A percentile compares a stretch with the other conserved stretches of the same genome.
Evolutionary conservation across 352 stramenopile genomes (phyloP).

Genomic region (Phytopythium oedochilum): DNA sequence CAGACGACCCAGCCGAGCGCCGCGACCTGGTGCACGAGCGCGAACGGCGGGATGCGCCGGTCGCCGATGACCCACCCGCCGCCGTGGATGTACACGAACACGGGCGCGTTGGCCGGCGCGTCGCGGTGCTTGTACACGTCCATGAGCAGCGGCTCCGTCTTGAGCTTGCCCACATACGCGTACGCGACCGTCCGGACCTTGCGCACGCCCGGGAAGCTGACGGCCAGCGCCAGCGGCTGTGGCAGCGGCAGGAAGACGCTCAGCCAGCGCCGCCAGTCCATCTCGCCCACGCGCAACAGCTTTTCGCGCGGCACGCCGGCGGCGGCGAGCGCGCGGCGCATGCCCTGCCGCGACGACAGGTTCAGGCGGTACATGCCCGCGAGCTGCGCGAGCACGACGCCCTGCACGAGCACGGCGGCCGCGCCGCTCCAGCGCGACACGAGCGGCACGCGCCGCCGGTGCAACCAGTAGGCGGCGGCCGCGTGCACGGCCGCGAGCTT

Average conservation of each 20-base stretch:
- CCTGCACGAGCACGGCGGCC: constrained; percentile 37
- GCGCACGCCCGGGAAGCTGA: constrained; percentile 41
- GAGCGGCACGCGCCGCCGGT: constrained; percentile 40
- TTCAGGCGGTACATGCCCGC: constrained; percentile 35
- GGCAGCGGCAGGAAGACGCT: constrained; percentile 50
- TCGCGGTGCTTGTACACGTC: constrained; percentile 53
- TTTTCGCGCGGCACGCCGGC: constrained; percentile 28
- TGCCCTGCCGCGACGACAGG: constrained; percentile 32
- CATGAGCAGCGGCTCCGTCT: constrained; percentile 47
- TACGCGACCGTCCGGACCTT: constrained; percentile 41
- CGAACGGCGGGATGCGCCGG: constrained; percentile 35
- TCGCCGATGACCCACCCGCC: constrained; percentile 62
- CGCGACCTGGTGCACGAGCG: constrained; percentile 53
- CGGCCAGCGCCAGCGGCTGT: constrained; percentile 33
- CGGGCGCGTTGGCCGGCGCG: constrained; percentile 36
- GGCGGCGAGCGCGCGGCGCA: constrained; percentile 25
- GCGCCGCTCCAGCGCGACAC: constrained; percentile 49
- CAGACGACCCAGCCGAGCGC: constrained; percentile 58
- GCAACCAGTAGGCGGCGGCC: constrained; percentile 26
- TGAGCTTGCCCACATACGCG: constrained; percentile 49
- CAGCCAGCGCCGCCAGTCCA: constrained; percentile 42
- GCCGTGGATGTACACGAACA: constrained; percentile 68
- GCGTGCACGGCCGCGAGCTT: constrained; percentile 38
- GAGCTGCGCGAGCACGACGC: constrained; percentile 36
- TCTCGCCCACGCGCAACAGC: constrained; percentile 28